Percentiles rank a stretch among this genome's conserved stretches.
These are phyloP conservation scores for Lepidium sativum DNA, from an alignment of 345 rosid species.

Conservation along the genomic window DNA sequence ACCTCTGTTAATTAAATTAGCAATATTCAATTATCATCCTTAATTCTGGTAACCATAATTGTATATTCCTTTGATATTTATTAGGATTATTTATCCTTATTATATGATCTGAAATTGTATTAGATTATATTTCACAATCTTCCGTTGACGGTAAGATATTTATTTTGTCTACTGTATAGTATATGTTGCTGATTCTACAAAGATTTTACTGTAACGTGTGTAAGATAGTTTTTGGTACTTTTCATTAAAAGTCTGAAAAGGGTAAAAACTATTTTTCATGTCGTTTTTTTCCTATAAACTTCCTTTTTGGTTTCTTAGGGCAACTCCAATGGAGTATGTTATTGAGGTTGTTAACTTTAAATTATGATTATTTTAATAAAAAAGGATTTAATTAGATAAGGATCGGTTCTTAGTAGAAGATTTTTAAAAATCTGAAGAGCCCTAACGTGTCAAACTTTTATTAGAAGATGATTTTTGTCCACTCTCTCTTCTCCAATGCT, in stretches of 20 bases:
- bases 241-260: background rate
- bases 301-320: conserved; percentile 9
- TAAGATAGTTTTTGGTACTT: conserved; percentile 12
- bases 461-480: too few relatives aligned
- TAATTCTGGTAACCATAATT: background rate
- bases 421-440: too few relatives aligned
- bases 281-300: conserved; percentile 18
- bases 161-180: background rate
- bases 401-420: too few relatives aligned
- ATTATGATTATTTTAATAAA: too few relatives aligned
- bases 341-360: too few relatives aligned
- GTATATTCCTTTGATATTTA: background rate
- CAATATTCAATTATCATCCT: too few relatives aligned
- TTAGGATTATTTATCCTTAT: too few relatives aligned
- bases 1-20: background rate
- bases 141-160: too few relatives aligned
- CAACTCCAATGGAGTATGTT: too few relatives aligned
- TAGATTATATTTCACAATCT: background rate
- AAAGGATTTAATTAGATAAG: too few relatives aligned
- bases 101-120: background rate
- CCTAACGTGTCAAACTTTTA: too few relatives aligned
- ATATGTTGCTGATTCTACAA: background rate
- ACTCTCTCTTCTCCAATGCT: too few relatives aligned
- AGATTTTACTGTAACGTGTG: conserved; percentile 14
- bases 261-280: conserved; percentile 5